These are phyloP conservation scores for Epichloe typhina DNA, from an alignment of 2,329 filamentous ascomycete genomes.

Conservation along the genomic window DNA sequence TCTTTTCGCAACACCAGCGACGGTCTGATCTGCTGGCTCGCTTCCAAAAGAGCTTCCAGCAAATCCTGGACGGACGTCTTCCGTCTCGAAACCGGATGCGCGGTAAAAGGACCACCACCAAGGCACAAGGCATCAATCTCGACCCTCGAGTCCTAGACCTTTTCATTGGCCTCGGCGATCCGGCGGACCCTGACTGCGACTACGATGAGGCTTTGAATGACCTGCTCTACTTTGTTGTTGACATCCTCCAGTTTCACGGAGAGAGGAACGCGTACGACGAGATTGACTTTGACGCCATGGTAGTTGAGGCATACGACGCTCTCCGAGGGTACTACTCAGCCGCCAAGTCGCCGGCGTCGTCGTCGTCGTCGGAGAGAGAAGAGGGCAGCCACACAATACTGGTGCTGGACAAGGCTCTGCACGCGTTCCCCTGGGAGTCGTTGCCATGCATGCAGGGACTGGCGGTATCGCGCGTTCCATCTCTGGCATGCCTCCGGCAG, in stretches of 20 bases:
- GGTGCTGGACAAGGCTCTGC: slow-evolving; percentile 80
- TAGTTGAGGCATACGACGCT: slow-evolving; percentile 76
- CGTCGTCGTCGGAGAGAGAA: slow-evolving; percentile 23
- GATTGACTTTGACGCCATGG: slow-evolving; percentile 87
- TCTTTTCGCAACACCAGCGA: slow-evolving; percentile 66
- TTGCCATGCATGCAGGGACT: slow-evolving; percentile 69
- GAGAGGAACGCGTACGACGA: slow-evolving; percentile 96
- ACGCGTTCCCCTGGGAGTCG: slow-evolving; percentile 92
- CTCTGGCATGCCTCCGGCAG: slow-evolving; percentile 67
- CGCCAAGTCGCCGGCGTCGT: slow-evolving; percentile 22
- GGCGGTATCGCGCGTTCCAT: slow-evolving; percentile 79
- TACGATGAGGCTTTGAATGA: slow-evolving; percentile 86
- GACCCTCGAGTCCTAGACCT: slow-evolving; percentile 63
- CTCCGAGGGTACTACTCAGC: slow-evolving; percentile 61
- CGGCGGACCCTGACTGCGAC: slow-evolving; percentile 53
- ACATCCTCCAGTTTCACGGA: slow-evolving; percentile 91
- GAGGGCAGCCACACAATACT: slow-evolving; percentile 62
- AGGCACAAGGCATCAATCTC: slow-evolving; percentile 31
- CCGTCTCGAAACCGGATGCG: slow-evolving; percentile 62
- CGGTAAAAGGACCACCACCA: slow-evolving; percentile 38
- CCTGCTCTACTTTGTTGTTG: slow-evolving; percentile 88
- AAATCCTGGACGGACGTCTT: slow-evolving; percentile 68
- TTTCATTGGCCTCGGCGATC: slow-evolving; percentile 73
- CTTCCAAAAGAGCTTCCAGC: slow-evolving; percentile 68
- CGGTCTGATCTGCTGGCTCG: slow-evolving; percentile 52